These are phyloP conservation scores for Oryza meyeriana DNA, from an alignment of 176 grass and related monocot species.

Conservation along the genomic window DNA sequence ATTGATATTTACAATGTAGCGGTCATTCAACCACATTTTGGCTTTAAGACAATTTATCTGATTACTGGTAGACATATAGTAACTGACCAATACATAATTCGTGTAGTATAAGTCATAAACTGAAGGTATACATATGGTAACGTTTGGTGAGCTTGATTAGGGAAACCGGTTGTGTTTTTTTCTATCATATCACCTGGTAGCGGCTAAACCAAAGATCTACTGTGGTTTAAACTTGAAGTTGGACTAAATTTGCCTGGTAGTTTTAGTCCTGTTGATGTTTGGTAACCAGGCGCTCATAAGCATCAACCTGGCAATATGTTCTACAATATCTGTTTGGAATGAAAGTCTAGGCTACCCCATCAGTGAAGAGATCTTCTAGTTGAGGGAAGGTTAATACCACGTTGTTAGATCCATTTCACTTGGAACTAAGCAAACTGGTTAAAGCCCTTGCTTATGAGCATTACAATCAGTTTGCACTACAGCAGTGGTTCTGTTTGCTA, in stretches of 20 bases:
- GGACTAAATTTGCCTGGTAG: not conserved
- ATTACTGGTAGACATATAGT: not conserved
- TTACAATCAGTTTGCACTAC: slow-evolving; percentile 6
- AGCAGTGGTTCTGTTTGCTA: slow-evolving; percentile 1
- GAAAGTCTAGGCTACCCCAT: no score
- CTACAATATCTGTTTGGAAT: not conserved
- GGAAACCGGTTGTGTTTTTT: not conserved
- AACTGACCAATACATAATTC: not conserved
- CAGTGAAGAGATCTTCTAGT: no score
- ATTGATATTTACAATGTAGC: not conserved
- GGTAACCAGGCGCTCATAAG: not conserved
- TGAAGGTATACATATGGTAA: not conserved
- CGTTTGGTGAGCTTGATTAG: not conserved
- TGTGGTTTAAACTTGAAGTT: not conserved
- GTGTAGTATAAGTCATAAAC: not conserved
- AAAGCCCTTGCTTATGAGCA: not conserved
- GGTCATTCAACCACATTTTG: not conserved
- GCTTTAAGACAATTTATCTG: not conserved
- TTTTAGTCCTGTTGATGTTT: not conserved
- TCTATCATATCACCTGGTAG: not conserved
- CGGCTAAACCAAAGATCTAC: not conserved
- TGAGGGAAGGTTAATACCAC: no score
- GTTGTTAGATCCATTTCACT: no score
- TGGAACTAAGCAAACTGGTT: no score
- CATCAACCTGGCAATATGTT: not conserved